Base-by-base conservation (phyloP, 2,329 filamentous ascomycete genomes). In the Dothidotthia symphoricarpi region DNA sequence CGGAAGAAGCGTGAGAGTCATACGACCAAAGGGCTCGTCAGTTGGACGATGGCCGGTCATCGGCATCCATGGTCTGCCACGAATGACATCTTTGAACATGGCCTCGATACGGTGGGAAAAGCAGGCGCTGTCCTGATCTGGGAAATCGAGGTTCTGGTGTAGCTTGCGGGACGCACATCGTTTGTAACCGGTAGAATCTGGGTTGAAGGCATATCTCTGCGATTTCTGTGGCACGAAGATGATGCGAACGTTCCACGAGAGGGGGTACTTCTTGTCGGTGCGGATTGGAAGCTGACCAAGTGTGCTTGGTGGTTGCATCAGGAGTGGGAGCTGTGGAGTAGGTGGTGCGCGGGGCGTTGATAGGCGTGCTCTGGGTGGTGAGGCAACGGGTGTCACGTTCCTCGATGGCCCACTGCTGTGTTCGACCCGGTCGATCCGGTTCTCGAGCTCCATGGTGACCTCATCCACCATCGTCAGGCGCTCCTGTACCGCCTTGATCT, bases 21-120 rank as follows among this genome's bases (percentile, higher is more conserved):
- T 69, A 28, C 63, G 63, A 24, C 63, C 63, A 34, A 66, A 66
- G 1, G 59, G 61, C 32, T 68, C 63, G 39, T 67, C 63, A 15
- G 57, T 47, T 14, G 64, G 63, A n/a, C 63, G 62, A 41, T 66
- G 63, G 9, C 63, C 66, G 9, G 54, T 59, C 46, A 69, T 45
- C 17, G 67, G 67, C 60, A 67, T 68, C 67, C 67, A 69, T 6
- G 66, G 52, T 34, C 67, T 55, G 19, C 63, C 61, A 13, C 62
- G 62, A 16, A 69, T 47, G 28, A 69, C 48, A 17, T 53, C 50
- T 22, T 59, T 61, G 57, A 67, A 69, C 8, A 54, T 53, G 12
- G 49, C 57, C 43, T 69, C 66, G 32, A 69, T 55, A 14, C 53
- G 48, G 16, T 62, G 58, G 15, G 57, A 58, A 41, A 69, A 68